Percentiles rank a stretch among this genome's conserved stretches.
Conservation (phyloP, 495 filamentous ascomycete species). For the Neurospora hispaniola region DNA sequence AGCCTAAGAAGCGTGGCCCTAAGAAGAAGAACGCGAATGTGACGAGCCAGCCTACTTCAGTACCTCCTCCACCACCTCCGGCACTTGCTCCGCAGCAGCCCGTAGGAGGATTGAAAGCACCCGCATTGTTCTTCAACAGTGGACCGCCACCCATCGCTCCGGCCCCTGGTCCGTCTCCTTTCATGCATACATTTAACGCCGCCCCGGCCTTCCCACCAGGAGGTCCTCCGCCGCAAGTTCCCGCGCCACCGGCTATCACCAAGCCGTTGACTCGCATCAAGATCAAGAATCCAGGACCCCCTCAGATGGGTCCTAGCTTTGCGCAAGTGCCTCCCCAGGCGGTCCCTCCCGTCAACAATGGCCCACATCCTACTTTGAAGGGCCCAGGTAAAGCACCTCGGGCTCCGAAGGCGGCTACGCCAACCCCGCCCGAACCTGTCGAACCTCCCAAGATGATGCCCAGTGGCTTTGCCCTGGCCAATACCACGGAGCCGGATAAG, state of each 20-base stretch:
- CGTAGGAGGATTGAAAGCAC: conserved; percentile 10
- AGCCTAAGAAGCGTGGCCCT: conserved; percentile 12
- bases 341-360: conserved; percentile 10
- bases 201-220: conserved; percentile 11
- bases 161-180: conserved; percentile 11
- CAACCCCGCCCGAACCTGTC: neutral
- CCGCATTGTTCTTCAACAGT: conserved; percentile 13
- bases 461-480: conserved; percentile 4
- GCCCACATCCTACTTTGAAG: conserved; percentile 9
- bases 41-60: conserved; percentile 5
- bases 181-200: conserved; percentile 21
- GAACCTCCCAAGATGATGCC: neutral
- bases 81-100: conserved; percentile 6
- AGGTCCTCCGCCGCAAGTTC: conserved; percentile 10
- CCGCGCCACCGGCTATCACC: conserved; percentile 17
- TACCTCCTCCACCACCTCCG: conserved; percentile 16
- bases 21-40: conserved; percentile 9
- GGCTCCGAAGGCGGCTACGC: conserved; percentile 4
- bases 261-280: conserved; percentile 24
- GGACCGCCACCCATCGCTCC: conserved; percentile 7
- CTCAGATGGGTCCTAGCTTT: neutral
- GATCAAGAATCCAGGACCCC: conserved; percentile 16
- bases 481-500: conserved; percentile 22
- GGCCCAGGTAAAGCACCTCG: conserved; percentile 7
- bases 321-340: conserved; percentile 8